Evolutionary conservation across 163 green algal species (phyloP).

Genomic region (Scenedesmus sp.): DNA sequence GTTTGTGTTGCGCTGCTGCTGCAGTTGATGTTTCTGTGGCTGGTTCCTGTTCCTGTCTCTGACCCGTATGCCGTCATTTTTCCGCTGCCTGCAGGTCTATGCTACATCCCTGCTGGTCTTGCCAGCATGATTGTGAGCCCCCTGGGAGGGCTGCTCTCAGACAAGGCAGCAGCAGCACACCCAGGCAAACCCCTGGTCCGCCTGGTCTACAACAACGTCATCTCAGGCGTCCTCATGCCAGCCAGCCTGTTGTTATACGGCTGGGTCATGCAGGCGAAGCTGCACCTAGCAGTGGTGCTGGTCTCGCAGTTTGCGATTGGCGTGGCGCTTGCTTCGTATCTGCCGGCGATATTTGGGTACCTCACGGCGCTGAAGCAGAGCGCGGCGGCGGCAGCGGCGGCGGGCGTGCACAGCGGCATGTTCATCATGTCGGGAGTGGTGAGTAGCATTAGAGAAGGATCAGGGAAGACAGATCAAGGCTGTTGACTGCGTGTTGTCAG

Average conservation of each 20-base stretch:
- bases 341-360: conserved; percentile 45
- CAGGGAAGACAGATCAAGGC: no score
- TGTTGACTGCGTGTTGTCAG: no score
- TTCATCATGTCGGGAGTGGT: conserved; percentile 36
- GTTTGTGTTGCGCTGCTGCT: neutral
- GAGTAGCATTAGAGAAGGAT: neutral
- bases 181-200: neutral
- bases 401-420: conserved; percentile 35
- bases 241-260: conserved; percentile 26
- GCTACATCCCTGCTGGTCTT: conserved; percentile 29
- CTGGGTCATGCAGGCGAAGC: conserved; percentile 9
- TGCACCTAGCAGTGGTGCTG: conserved; percentile 19
- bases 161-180: conserved; percentile 9
- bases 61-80: no score
- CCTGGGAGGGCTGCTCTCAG: conserved; percentile 5
- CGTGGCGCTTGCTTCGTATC: neutral
- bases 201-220: neutral
- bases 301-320: conserved; percentile 12
- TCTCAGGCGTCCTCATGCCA: conserved; percentile 19
- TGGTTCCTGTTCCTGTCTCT: no score
- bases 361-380: conserved; percentile 36
- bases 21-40: neutral
- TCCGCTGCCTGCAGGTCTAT: neutral
- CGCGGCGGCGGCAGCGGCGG: conserved; percentile 26
- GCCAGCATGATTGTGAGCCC: conserved; percentile 24